Evolutionary conservation across 1,284 basidiomycete genomes (phyloP).

Genomic region (Irpex lacteus): DNA sequence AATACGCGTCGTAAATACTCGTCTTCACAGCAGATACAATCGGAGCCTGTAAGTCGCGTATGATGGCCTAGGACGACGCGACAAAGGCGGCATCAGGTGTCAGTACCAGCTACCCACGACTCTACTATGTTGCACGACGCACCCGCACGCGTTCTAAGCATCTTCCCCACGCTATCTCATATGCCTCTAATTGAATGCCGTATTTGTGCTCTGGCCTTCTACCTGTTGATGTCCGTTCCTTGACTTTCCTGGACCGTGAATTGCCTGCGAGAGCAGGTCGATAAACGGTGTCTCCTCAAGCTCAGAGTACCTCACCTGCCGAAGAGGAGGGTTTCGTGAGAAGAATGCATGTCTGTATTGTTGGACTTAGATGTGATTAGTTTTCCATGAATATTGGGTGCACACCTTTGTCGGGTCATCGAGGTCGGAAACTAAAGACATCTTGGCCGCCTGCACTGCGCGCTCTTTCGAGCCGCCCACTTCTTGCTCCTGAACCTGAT

Average conservation of each 20-base stretch:
- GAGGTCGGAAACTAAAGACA: conserved; percentile 13
- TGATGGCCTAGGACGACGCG: conserved; percentile 21
- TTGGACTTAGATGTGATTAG: neutral
- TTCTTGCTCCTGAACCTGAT: neutral
- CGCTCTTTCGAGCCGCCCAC: neutral
- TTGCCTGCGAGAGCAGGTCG: neutral
- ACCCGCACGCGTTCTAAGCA: conserved; percentile 34
- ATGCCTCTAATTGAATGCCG: conserved; percentile 27
- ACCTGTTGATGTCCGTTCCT: neutral
- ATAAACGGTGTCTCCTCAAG: neutral
- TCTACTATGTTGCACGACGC: conserved; percentile 8
- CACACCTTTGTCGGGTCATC: conserved; percentile 17
- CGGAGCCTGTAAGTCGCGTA: conserved; percentile 25
- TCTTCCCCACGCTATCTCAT: conserved; percentile 29
- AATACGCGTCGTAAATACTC: conserved; percentile 26
- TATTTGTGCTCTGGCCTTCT: conserved; percentile 19
- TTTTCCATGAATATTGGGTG: neutral
- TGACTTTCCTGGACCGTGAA: neutral
- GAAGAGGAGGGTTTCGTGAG: conserved; percentile 1
- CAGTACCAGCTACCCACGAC: neutral
- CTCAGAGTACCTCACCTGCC: neutral
- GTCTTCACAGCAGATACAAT: conserved; percentile 22
- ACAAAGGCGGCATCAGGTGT: neutral
- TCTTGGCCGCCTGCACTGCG: neutral
- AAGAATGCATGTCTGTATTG: conserved; percentile 10